Conservation (phyloP, 1,284 basidiomycete species). For the Schizophyllum commune region DNA sequence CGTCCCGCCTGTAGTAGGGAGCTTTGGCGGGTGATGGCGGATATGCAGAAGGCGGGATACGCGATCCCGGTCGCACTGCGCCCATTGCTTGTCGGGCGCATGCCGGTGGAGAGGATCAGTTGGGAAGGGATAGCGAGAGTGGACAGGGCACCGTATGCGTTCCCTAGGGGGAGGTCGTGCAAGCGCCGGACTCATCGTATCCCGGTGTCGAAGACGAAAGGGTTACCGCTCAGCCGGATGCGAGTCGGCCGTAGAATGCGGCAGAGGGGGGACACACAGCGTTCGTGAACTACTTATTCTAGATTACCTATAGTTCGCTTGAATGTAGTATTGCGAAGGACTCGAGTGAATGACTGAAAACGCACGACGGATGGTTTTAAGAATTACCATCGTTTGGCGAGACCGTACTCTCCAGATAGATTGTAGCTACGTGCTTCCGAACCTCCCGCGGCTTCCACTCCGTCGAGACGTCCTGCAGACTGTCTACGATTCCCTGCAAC, state of each 20-base stretch:
- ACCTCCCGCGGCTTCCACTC: slow-evolving; percentile 45
- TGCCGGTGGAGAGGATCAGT: not conserved
- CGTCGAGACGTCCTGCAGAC: slow-evolving; percentile 36
- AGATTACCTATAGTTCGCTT: no score
- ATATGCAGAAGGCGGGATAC: slow-evolving; percentile 28
- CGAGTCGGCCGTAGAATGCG: not conserved
- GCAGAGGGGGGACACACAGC: not conserved
- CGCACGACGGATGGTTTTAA: slow-evolving; percentile 16
- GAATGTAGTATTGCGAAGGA: slow-evolving; percentile 3
- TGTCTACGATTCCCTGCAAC: slow-evolving; percentile 31
- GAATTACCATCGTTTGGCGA: not conserved
- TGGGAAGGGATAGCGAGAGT: not conserved
- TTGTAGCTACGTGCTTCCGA: slow-evolving; percentile 26
- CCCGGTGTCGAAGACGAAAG: not conserved
- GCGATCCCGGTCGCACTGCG: slow-evolving; percentile 11
- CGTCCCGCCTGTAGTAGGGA: slow-evolving; percentile 26
- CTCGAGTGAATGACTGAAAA: slow-evolving; percentile 31
- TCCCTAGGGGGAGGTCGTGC: not conserved
- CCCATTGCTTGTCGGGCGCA: slow-evolving; percentile 11
- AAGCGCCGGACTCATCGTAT: not conserved
- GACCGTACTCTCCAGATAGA: slow-evolving; percentile 36
- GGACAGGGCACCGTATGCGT: not conserved
- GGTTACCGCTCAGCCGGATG: not conserved
- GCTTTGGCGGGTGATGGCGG: slow-evolving; percentile 36
- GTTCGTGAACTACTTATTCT: not conserved